Evolutionary conservation across 192 early-diverging fungal genomes (phyloP).

Genomic region (Gigaspora rosea): DNA sequence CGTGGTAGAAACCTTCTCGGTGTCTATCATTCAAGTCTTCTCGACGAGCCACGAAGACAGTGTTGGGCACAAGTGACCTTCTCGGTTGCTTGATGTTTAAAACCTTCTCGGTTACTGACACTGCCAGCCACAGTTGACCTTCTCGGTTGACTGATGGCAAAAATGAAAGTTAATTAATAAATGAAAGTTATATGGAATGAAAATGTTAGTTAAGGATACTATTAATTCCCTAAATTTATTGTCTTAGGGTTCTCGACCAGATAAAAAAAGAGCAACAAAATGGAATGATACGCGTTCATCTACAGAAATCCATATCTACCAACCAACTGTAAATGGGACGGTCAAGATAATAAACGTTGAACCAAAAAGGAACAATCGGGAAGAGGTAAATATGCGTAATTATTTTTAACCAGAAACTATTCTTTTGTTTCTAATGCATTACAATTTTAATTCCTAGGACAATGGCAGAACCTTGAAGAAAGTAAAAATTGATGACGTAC

Average conservation of each 20-base stretch:
- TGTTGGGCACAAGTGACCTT: no score
- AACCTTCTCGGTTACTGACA: constrained; percentile 11
- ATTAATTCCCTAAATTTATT: constrained; percentile 5
- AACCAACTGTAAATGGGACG: constrained; percentile 12
- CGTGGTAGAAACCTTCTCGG: no score
- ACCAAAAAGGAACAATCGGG: constrained; percentile 13
- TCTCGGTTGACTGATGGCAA: neutral
- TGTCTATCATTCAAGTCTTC: no score
- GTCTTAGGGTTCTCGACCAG: neutral
- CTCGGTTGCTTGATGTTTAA: constrained; percentile 10
- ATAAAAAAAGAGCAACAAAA: constrained; percentile 6
- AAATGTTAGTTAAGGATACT: constrained; percentile 16
- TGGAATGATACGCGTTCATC: neutral
- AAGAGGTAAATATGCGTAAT: constrained; percentile 26
- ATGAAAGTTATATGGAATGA: neutral
- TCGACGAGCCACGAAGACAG: no score
- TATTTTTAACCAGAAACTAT: constrained; percentile 25
- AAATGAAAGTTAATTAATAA: neutral
- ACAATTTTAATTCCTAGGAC: constrained; percentile 13
- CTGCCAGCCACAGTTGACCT: constrained; percentile 2
- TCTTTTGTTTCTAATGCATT: constrained; percentile 21
- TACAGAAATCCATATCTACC: neutral
- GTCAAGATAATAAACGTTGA: constrained; percentile 10
- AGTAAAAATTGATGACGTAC: no score
- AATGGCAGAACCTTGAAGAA: neutral